These are phyloP conservation scores for Calonectria naviculata DNA, from an alignment of 2,329 filamentous ascomycete genomes.

Conservation along the genomic window DNA sequence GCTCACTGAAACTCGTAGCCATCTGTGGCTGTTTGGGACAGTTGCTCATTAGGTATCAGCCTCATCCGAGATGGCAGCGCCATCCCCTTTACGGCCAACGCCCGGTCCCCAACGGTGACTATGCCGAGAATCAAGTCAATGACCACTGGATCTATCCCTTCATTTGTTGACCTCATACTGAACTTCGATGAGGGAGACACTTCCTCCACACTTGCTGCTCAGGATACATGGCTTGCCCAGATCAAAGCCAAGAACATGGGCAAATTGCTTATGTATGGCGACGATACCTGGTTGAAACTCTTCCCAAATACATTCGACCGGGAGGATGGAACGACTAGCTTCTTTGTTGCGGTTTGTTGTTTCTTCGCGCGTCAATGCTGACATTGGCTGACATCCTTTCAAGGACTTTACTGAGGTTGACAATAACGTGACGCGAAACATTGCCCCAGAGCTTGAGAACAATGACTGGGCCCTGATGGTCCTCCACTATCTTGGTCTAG, in stretches of 20 bases:
- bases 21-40: not conserved
- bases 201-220: conserved; percentile 84
- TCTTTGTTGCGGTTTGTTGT: conserved; percentile 91
- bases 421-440: conserved; percentile 94
- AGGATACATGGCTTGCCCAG: conserved; percentile 97
- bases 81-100: conserved; percentile 94
- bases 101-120: conserved; percentile 95
- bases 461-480: conserved; percentile 94
- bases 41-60: conserved; percentile 56
- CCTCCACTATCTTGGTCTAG: conserved; percentile 93
- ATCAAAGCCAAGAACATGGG: conserved; percentile 79
- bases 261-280: conserved; percentile 93
- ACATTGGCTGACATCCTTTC: conserved; percentile 5
- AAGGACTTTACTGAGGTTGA: conserved; percentile 99
- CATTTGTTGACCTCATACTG: conserved; percentile 95
- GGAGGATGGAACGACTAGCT: conserved; percentile 93
- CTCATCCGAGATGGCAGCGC: conserved; percentile 86
- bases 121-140: conserved; percentile 99
- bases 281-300: conserved; percentile 98
- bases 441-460: conserved; percentile 78
- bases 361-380: not conserved
- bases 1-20: not conserved
- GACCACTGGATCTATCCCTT: conserved; percentile 97
- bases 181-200: conserved; percentile 97
- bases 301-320: conserved; percentile 91